Base-by-base conservation (phyloP, 257 asterid genomes). In the Nyctanthes arbortristis region DNA sequence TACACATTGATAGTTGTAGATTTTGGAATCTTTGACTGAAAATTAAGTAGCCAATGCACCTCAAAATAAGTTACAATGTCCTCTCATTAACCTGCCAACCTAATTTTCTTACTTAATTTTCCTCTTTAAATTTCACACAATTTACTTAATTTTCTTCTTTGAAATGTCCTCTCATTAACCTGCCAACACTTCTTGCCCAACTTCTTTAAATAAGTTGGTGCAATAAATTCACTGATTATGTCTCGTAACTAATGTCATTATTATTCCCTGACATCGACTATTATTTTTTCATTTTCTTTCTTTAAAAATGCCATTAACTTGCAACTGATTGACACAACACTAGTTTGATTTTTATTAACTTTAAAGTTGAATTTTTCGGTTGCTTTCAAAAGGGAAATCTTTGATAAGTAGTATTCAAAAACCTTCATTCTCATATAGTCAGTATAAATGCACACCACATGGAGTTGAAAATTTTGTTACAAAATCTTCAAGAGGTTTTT, bases 21-120 rank as follows among this genome's bases (percentile, higher is more conserved):
- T 62, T 32, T 55, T 56, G 20, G 69, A 65, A 78, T 76, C 77
- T 73, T 84, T 80, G 84, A 84, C 89, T 58, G 65, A 27, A n/a
- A 69, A 56, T 63, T 73, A 40, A 78, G 80, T 67, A 61, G 79
- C 27, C 66, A 74, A 47, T 72, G 70, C 33, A 69, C 83, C 78
- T 82, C 84, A 77, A 52, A 39, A 52, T 73, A 65, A 55, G 87
- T 71, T 82, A 75, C 69, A 77, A 67, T 73, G 87, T 82, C 81
- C 74, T 64, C 79, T 82, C 87, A 73, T 29, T 79, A 68, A 84
- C 79, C 84, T 84, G 69, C 78, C 78, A 39, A 37, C 39, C 69
- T 33, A 68, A 80, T 79, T n/a, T n/a, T n/a, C n/a, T n/a, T 68
- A 73, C 1, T 66, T 71, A 65, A 79, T 78, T 78, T n/a, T 81